Evolutionary conservation across 495 filamentous ascomycete genomes (phyloP).

Genomic region (Aspergillus mulundensis): DNA sequence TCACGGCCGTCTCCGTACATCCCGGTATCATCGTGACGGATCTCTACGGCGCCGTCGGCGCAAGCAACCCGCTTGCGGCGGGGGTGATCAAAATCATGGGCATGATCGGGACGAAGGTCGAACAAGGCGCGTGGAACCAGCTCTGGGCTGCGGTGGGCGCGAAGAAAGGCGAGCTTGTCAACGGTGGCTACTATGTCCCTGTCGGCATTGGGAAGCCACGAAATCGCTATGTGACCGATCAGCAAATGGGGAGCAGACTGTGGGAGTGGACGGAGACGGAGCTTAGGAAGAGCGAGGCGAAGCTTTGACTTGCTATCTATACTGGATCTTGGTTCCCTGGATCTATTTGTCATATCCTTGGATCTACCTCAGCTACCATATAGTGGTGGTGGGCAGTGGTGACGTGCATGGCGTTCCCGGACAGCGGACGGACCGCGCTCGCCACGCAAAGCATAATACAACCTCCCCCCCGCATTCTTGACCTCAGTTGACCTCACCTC

Average conservation of each 20-base stretch:
- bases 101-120: slow-evolving; percentile 19
- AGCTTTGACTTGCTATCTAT: not conserved
- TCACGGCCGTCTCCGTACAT: slow-evolving; percentile 45
- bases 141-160: slow-evolving; percentile 36
- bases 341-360: no score
- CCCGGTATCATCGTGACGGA: slow-evolving; percentile 41
- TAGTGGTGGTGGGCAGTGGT: not conserved
- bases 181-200: not conserved
- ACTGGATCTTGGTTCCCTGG: no score
- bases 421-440: not conserved
- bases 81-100: slow-evolving; percentile 14
- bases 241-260: not conserved
- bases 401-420: not conserved
- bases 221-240: not conserved
- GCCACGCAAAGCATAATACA: slow-evolving; percentile 1
- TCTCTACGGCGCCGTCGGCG: slow-evolving; percentile 20
- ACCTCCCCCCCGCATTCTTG: not conserved
- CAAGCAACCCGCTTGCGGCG: slow-evolving; percentile 6
- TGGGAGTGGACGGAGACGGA: slow-evolving; percentile 2
- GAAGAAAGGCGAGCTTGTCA: not conserved
- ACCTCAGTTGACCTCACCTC: no score
- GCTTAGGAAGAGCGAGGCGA: not conserved
- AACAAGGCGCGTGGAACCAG: slow-evolving; percentile 33
- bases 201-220: not conserved
- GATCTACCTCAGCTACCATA: not conserved